Evolutionary conservation across 2,329 filamentous ascomycete species (phyloP).

Genomic region (Aspergillus sp.): DNA sequence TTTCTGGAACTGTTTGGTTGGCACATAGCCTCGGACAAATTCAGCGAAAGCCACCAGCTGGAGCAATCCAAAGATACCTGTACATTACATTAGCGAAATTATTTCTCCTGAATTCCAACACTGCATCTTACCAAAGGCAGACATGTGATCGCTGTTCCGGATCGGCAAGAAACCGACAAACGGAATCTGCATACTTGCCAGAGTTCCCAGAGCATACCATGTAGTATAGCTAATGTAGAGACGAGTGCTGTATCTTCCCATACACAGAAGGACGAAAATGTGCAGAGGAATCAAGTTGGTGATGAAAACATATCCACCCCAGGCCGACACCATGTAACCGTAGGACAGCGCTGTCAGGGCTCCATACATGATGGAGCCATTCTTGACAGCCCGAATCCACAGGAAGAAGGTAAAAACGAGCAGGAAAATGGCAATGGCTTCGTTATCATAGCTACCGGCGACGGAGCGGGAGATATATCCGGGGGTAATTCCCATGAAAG

Average conservation of each 20-base stretch:
- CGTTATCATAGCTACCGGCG: constrained; percentile 97
- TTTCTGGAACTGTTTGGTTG: constrained; percentile 88
- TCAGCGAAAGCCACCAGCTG: constrained; percentile 91
- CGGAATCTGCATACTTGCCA: constrained; percentile 98
- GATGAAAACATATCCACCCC: constrained; percentile 99
- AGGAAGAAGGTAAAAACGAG: constrained; percentile 97
- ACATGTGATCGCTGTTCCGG: constrained; percentile 97
- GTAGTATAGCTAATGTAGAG: constrained; percentile 96
- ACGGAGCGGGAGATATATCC: constrained; percentile 98
- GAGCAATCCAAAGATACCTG: constrained; percentile 89
- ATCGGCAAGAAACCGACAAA: constrained; percentile 97
- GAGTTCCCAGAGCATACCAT: constrained; percentile 92
- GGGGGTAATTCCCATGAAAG: constrained; percentile 95
- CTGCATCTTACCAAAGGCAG: constrained; percentile 66
- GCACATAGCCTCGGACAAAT: constrained; percentile 79
- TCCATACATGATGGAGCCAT: constrained; percentile 94
- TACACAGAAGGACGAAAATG: constrained; percentile 86
- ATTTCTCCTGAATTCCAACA: not conserved
- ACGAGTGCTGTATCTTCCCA: constrained; percentile 91
- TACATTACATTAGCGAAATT: constrained; percentile 13
- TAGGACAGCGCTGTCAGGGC: constrained; percentile 92
- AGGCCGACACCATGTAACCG: constrained; percentile 99
- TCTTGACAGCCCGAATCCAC: constrained; percentile 98
- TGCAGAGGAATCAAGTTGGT: constrained; percentile 94
- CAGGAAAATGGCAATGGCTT: constrained; percentile 98